These are phyloP conservation scores for Jaltomata sinuosa DNA, from an alignment of 257 asterid species.

Conservation along the genomic window DNA sequence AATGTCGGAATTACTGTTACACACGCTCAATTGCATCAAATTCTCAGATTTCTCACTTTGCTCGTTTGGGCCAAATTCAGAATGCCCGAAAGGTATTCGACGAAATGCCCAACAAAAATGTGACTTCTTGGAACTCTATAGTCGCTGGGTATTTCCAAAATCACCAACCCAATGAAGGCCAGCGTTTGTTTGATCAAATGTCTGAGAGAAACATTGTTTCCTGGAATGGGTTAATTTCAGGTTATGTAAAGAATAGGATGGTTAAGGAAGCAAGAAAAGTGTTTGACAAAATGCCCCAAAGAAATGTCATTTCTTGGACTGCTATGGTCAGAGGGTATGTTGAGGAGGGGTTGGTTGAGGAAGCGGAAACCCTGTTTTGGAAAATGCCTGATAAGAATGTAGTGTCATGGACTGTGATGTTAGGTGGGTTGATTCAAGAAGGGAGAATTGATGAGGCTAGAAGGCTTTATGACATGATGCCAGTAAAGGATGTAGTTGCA, in stretches of 20 bases:
- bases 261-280: conserved; percentile 45
- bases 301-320: conserved; percentile 63
- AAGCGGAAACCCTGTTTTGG: conserved; percentile 56
- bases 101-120: conserved; percentile 31
- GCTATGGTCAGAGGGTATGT: conserved; percentile 62
- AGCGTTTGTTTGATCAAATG: conserved; percentile 48
- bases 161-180: conserved; percentile 42
- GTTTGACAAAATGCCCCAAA: conserved; percentile 57
- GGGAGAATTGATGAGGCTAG: conserved; percentile 44
- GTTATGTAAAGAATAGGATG: conserved; percentile 58
- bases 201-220: conserved; percentile 56
- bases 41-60: conserved; percentile 41
- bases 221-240: conserved; percentile 73
- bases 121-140: conserved; percentile 62
- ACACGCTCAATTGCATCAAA: conserved; percentile 17
- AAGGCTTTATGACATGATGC: conserved; percentile 46
- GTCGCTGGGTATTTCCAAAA: conserved; percentile 49
- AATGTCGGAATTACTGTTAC: conserved; percentile 22
- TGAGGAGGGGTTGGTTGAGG: conserved; percentile 44
- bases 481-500: conserved; percentile 50
- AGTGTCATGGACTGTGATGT: conserved; percentile 73
- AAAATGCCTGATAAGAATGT: conserved; percentile 68
- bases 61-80: conserved; percentile 47
- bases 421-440: conserved; percentile 51
- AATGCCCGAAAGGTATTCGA: conserved; percentile 52